Evolutionary conservation across 208 protist genomes (phyloP).

Genomic region (Kentomonas sorsogonicus): DNA sequence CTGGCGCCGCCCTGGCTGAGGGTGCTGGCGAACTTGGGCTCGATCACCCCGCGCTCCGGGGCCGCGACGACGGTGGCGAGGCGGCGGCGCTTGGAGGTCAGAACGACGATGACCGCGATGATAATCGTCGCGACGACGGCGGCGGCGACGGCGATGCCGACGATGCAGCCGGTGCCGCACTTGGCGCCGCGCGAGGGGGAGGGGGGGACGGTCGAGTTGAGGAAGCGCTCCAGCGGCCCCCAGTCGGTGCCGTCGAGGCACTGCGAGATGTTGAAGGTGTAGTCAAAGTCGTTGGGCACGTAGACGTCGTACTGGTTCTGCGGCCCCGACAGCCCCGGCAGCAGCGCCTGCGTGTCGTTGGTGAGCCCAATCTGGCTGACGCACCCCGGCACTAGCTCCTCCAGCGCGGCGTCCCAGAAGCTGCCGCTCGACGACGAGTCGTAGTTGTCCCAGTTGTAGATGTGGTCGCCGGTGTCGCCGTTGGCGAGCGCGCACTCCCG

Average conservation of each 20-base stretch:
- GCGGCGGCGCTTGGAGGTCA: conserved; percentile 66
- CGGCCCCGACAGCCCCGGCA: conserved; percentile 6
- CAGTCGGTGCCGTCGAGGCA: conserved; percentile 51
- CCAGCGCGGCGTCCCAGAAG: background rate
- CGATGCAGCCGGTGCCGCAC: conserved; percentile 67
- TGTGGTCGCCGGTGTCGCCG: background rate
- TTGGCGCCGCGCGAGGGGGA: conserved; percentile 1
- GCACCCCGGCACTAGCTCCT: conserved; percentile 14
- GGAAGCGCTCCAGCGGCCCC: conserved; percentile 16
- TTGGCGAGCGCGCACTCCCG: conserved; percentile 13
- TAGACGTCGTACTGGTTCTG: conserved; percentile 40
- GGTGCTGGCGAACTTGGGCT: conserved; percentile 49
- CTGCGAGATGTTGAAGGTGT: conserved; percentile 26
- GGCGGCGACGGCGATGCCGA: conserved; percentile 52
- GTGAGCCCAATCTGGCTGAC: conserved; percentile 27
- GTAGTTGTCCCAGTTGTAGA: background rate
- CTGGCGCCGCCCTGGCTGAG: conserved; percentile 15
- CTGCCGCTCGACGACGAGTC: background rate
- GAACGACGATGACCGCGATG: conserved; percentile 49
- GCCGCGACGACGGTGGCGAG: conserved; percentile 66
- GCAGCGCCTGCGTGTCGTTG: conserved; percentile 35
- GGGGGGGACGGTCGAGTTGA: conserved; percentile 18
- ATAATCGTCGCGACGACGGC: conserved; percentile 51
- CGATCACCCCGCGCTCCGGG: conserved; percentile 5
- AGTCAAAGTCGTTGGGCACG: conserved; percentile 24